Evolutionary conservation across 441 rosid genomes (phyloP), one percentile per base, ranked within the genome.

Genomic region (Viola pubescens): DNA sequence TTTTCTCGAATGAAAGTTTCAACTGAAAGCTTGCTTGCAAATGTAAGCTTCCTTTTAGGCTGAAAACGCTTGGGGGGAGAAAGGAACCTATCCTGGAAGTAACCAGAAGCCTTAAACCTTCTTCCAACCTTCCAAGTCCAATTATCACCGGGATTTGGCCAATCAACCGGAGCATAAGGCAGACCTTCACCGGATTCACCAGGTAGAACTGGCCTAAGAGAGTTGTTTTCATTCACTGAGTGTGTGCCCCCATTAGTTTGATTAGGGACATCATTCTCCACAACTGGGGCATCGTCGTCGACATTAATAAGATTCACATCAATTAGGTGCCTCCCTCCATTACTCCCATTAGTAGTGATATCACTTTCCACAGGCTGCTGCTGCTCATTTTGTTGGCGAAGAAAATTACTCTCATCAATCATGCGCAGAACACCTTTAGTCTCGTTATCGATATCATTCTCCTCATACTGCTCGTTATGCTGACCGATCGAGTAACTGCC

Each of bases 61-160:
- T 56, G 72, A 61, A 89, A 75, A 49, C 76, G 70, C 57, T 66
- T 72, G 41, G 96, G 98, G 63, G 78, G 86, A 70, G 56, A 74
- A 8, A 94, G 54, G 71, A 81, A 86, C 69, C 95, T 80, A 68
- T 94, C 96, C 5, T 58, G 71, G 68, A 77, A 79, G 73, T 62
- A 71, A 6, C 98, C 96, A 8, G 47, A 4, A 62, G 40, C 41
- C 58, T 58, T 70, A 52, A 65, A 67, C 81, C 96, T 80, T 74
- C 52, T 89, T 34, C 98, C 98, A 16, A 94, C 98, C 65, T 73
- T 86, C 98, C 98, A 94, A 12, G 75, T 70, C 97, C 98, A 94
- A 53, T 62, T 74, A 71, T 94, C 98, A 70, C 98, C 98, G 11
- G 89, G 81, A 64, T 68, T 72, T 34, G 98, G 97, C 84, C 91